Evolutionary conservation across 139 green algal genomes (phyloP).

Genomic region (Marvania coccoides): DNA sequence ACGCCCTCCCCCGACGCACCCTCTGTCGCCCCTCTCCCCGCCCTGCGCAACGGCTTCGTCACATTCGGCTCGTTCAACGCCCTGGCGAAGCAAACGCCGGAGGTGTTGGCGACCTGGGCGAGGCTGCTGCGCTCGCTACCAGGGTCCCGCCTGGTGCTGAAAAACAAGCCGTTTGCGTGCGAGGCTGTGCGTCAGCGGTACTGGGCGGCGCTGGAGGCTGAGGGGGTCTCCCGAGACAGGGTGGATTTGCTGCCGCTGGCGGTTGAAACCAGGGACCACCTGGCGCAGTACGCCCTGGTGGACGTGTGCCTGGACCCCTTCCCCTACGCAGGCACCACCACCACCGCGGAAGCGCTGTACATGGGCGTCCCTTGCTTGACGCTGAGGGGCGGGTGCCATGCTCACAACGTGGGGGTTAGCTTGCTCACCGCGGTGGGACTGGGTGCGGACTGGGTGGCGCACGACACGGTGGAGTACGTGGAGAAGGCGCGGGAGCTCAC

Average conservation of each 20-base stretch:
- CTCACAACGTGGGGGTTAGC: conserved; percentile 89
- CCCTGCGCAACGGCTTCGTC: conserved; percentile 66
- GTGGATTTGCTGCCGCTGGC: conserved; percentile 87
- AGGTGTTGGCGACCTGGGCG: conserved; percentile 76
- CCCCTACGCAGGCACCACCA: conserved; percentile 96
- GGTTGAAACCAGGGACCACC: conserved; percentile 67
- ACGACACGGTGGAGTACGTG: conserved; percentile 75
- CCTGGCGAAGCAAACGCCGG: conserved; percentile 88
- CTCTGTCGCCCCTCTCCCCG: conserved; percentile 63
- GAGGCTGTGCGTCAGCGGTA: conserved; percentile 41
- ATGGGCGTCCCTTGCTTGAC: conserved; percentile 94
- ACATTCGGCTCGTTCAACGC: conserved; percentile 98
- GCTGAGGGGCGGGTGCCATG: conserved; percentile 76
- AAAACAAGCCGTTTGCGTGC: conserved; percentile 96
- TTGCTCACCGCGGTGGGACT: conserved; percentile 77
- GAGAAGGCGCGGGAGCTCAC: conserved; percentile 32
- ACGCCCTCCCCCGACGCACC: conserved; percentile 75
- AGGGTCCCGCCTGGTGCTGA: conserved; percentile 81
- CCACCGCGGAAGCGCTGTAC: conserved; percentile 87
- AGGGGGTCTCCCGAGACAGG: conserved; percentile 14
- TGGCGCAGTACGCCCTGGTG: conserved; percentile 73
- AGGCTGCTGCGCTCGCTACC: conserved; percentile 65
- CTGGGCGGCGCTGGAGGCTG: conserved; percentile 20
- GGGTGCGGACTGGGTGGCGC: conserved; percentile 64
- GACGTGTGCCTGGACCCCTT: conserved; percentile 92